phyloP scores from a whole-genome alignment of 2,329 filamentous ascomycete species.

The Mycogone perniciosa region DNA sequence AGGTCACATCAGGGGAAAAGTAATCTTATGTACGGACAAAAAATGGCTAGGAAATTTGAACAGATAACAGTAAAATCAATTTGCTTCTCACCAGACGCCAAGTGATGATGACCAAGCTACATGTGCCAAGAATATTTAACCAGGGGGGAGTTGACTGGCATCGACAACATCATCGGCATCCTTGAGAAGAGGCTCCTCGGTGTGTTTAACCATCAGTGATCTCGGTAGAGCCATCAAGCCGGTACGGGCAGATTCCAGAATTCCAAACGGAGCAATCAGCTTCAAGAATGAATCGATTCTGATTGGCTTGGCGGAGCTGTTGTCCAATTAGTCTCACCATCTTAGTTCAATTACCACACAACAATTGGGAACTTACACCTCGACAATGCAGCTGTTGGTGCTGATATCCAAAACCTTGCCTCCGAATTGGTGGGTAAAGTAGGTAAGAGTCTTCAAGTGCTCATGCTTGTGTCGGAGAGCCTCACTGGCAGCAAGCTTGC shows the following conservation, averaged over 20 bases:
- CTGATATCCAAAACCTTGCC: constrained; percentile 97
- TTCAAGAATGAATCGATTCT: constrained; percentile 98
- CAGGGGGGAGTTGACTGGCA: constrained; percentile 85
- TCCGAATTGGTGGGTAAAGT: constrained; percentile 94
- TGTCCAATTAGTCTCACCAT: constrained; percentile 18
- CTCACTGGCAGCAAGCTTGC: constrained; percentile 76
- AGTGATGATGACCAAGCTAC: constrained; percentile 7
- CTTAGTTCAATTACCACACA: not conserved
- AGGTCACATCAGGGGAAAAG: constrained; percentile 5
- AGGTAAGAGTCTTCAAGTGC: constrained; percentile 92
- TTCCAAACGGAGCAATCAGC: constrained; percentile 87
- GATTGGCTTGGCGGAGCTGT: constrained; percentile 79
- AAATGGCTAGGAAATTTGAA: constrained; percentile 6
- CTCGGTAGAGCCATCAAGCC: constrained; percentile 95
- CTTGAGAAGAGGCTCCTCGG: constrained; percentile 65
- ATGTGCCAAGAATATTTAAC: constrained; percentile 43
- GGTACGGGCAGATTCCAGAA: constrained; percentile 90
- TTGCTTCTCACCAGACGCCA: constrained; percentile 16
- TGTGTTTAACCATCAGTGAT: constrained; percentile 73
- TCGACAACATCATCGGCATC: constrained; percentile 94
- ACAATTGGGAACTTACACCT: constrained; percentile 60
- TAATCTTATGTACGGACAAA: constrained; percentile 6
- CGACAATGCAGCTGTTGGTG: constrained; percentile 97
- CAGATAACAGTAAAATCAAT: constrained; percentile 12
- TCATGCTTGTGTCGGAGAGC: constrained; percentile 95